Evolutionary conservation across 768 basidiomycete genomes (phyloP).

Genomic region (Hygrocybe coccinea): DNA sequence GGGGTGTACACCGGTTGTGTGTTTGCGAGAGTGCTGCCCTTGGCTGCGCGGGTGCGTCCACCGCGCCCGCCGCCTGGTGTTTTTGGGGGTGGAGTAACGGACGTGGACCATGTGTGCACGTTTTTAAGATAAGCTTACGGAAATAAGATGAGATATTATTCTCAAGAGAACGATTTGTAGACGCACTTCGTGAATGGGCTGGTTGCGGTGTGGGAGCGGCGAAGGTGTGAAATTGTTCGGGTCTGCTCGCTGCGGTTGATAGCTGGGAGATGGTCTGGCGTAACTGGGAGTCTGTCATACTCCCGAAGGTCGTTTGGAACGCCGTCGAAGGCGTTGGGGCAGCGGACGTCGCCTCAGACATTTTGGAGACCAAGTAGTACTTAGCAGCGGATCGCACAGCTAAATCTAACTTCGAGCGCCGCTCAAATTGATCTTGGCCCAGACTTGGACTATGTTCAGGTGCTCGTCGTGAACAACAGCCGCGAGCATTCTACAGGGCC

Average conservation of each 20-base stretch:
- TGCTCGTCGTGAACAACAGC: too few relatives aligned
- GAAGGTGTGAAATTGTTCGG: constrained; percentile 29
- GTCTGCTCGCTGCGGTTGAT: constrained; percentile 32
- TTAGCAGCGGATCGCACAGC: too few relatives aligned
- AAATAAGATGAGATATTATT: constrained; percentile 11
- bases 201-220: constrained; percentile 38
- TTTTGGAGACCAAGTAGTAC: background rate
- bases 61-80: constrained; percentile 36
- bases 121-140: constrained; percentile 59
- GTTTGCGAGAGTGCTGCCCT: constrained; percentile 41
- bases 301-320: constrained; percentile 28
- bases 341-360: background rate
- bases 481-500: too few relatives aligned
- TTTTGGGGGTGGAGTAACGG: constrained; percentile 51
- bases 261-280: constrained; percentile 57
- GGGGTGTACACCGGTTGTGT: constrained; percentile 27
- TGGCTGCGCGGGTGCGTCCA: constrained; percentile 38
- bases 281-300: constrained; percentile 60
- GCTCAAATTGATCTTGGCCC: too few relatives aligned
- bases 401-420: too few relatives aligned
- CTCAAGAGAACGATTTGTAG: background rate
- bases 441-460: too few relatives aligned
- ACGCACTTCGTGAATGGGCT: constrained; percentile 34
- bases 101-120: constrained; percentile 62
- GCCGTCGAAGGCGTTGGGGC: background rate